Conservation (phyloP, 164 flowering plant genomes). For the Nymphaea colorata region DNA sequence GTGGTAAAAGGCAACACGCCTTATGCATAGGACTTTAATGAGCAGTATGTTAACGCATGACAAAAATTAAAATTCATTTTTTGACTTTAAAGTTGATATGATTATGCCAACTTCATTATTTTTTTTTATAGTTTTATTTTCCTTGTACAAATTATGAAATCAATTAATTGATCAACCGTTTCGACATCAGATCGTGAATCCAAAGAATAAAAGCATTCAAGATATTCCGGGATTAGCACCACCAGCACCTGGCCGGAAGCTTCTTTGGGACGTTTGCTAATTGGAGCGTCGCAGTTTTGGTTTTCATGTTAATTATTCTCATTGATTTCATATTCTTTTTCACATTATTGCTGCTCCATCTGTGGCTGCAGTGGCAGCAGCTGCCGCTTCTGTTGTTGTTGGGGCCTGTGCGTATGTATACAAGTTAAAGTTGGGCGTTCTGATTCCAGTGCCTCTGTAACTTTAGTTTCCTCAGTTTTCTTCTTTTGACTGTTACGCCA, state of each 20-base stretch:
- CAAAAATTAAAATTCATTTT: no score
- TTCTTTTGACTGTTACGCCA: neutral
- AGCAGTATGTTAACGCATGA: no score
- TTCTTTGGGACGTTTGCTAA: constrained; percentile 38
- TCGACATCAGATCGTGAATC: constrained; percentile 55
- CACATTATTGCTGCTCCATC: neutral
- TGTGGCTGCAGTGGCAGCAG: neutral
- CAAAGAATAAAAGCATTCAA: constrained; percentile 73
- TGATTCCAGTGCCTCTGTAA: neutral
- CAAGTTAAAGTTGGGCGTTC: neutral
- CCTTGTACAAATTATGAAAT: no score
- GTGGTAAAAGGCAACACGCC: no score
- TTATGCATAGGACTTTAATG: no score
- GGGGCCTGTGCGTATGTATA: neutral
- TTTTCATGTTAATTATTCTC: neutral
- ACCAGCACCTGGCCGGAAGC: constrained; percentile 49
- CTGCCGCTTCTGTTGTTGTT: neutral
- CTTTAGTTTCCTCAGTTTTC: neutral
- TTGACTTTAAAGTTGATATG: no score
- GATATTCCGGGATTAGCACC: constrained; percentile 93
- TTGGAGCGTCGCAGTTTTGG: neutral
- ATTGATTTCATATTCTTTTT: neutral
- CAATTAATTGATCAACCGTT: no score
- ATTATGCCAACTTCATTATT: no score
- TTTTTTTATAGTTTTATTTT: no score